phyloP scores from a whole-genome alignment of 108 stramenopile genomes.

The Schizochytrium sp. region DNA sequence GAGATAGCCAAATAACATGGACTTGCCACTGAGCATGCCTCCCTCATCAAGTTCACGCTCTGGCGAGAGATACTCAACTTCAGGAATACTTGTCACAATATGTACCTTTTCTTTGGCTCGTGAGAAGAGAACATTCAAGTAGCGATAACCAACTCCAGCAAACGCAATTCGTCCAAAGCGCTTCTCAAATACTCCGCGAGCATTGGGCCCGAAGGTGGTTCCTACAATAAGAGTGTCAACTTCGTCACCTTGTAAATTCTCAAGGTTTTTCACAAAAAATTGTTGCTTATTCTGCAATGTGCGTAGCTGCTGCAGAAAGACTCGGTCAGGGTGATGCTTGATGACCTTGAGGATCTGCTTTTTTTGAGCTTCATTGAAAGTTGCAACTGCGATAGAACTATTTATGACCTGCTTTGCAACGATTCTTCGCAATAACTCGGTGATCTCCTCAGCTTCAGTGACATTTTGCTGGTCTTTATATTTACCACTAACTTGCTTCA shows the following conservation, averaged over 20 bases:
- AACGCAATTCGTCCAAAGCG: slow-evolving; percentile 40
- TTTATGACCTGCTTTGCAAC: neutral
- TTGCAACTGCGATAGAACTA: slow-evolving; percentile 44
- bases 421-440: neutral
- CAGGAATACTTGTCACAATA: slow-evolving; percentile 46
- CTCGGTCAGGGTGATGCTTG: slow-evolving; percentile 21
- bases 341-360: slow-evolving; percentile 55
- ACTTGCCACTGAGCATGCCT: slow-evolving; percentile 29
- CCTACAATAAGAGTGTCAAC: slow-evolving; percentile 53
- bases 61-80: slow-evolving; percentile 33
- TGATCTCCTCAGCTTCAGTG: slow-evolving; percentile 15
- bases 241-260: slow-evolving; percentile 49
- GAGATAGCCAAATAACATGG: slow-evolving; percentile 57
- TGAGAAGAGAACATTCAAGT: slow-evolving; percentile 55
- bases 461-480: slow-evolving; percentile 15
- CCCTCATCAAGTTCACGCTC: slow-evolving; percentile 18
- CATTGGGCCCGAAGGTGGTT: slow-evolving; percentile 46
- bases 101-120: slow-evolving; percentile 48
- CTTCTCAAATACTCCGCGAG: slow-evolving; percentile 6
- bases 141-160: slow-evolving; percentile 26
- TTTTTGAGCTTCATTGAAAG: slow-evolving; percentile 56
- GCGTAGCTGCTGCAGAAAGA: neutral
- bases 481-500: neutral
- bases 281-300: slow-evolving; percentile 14
- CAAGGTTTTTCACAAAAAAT: slow-evolving; percentile 57